A percentile compares a stretch with the other conserved stretches of the same genome.
phyloP scores from a whole-genome alignment of 2,329 filamentous ascomycete species.

The Botryosphaeria dothidea region DNA sequence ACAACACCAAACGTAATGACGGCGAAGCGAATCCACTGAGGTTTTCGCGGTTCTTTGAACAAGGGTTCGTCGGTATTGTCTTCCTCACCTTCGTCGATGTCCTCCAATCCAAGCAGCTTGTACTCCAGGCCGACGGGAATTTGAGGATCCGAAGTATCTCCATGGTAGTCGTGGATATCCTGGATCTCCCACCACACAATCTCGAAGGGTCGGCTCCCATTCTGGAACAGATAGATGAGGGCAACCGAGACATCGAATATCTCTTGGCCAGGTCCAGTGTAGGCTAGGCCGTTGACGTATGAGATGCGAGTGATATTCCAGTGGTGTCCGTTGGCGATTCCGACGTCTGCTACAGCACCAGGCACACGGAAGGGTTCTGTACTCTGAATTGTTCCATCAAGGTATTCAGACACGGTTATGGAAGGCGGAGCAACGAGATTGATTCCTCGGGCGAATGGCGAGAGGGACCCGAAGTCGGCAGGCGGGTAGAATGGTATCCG shows the following conservation, averaged over 20 bases:
- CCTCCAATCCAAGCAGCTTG: neutral
- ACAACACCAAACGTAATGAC: neutral
- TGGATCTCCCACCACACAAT: constrained; percentile 11
- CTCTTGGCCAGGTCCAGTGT: neutral
- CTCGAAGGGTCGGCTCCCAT: neutral
- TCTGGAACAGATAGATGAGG: neutral
- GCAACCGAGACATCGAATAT: neutral
- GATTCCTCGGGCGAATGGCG: neutral
- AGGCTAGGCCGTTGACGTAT: constrained; percentile 5
- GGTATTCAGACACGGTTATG: neutral
- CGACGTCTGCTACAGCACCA: neutral
- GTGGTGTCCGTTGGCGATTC: neutral
- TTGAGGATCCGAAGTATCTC: neutral
- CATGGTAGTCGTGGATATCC: neutral
- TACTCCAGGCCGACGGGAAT: neutral
- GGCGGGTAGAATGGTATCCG: neutral
- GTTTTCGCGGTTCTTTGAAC: neutral
- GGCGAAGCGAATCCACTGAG: neutral
- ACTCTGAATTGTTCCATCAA: neutral
- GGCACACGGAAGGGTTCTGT: neutral
- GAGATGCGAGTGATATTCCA: constrained; percentile 12
- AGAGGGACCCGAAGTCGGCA: neutral
- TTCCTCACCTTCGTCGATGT: neutral
- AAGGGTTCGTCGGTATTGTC: neutral
- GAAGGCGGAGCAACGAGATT: constrained; percentile 1